Evolutionary conservation across 2,329 filamentous ascomycete genomes (phyloP), one percentile per base, ranked within the genome.

Genomic region (Huntiella omanensis): DNA sequence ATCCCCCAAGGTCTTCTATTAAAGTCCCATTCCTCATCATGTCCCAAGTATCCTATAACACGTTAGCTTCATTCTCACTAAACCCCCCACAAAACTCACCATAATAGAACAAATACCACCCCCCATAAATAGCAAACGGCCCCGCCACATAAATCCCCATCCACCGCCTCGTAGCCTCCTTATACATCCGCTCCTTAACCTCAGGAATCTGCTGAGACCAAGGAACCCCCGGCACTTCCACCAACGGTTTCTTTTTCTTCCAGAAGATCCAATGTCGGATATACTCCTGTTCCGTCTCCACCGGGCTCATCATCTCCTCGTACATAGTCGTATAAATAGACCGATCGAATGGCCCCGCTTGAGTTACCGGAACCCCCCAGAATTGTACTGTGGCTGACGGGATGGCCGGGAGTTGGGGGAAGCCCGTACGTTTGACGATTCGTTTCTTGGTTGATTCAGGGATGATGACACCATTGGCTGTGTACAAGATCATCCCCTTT

Each of bases 171-270:
- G 43, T 40, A 10, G 44, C 48, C 16, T 46, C 41, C 13, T 44
- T 49, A 37, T 49, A 49, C 39, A 49, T 46, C 28, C 41, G 41
- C 36, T 49, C 45, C 35, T 46, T 45, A 17, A 46, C 48, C 19
- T 46, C 40, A 4, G 37, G 48, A 17, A 45, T 38, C 44, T 49
- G 48, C 32, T 36, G 28, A 28, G 48, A 49, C 15, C 37, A 49
- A 22, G 44, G 48, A n/a, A 46, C 32, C 13, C 16, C 16, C 7
- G 28, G 33, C 11, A 46, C 48, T 16, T 39, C 34, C 6, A 43
- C 44, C 3, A 45, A 32, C 8, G 45, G 39, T n/a, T 43, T 36
- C 33, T 38, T 47, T 13, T 19, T 38, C 34, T 28, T 33, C n/a
- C 28, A 41, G 12, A 41, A 32, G n/a, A 41, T 16, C 40, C 40